Conservation (phyloP, 164 flowering plant genomes). For the Stephania yunnanensis region DNA sequence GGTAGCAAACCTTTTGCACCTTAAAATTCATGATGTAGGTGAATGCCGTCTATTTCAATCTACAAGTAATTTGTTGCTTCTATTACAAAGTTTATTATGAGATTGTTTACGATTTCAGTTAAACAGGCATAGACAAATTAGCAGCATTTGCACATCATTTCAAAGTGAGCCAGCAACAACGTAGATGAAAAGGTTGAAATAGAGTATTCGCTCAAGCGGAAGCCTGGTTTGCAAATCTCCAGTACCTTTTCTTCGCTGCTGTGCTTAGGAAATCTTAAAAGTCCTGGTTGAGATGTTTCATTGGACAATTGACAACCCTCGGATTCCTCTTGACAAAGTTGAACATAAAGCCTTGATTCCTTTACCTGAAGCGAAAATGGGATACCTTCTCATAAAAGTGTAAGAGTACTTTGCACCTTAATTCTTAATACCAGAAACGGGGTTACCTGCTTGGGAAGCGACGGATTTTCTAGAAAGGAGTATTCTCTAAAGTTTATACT, state of each 20-base stretch:
- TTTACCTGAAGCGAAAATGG: constrained; percentile 55
- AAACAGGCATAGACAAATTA: no score
- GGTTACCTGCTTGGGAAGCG: constrained; percentile 56
- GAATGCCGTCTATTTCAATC: no score
- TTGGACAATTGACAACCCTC: constrained; percentile 50
- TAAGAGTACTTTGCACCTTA: neutral
- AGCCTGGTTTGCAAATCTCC: neutral
- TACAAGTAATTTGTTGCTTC: neutral
- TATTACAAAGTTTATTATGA: neutral
- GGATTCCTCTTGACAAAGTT: constrained; percentile 70
- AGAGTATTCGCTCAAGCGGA: neutral
- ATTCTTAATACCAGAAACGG: neutral
- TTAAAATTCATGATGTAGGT: no score
- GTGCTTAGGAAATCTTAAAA: constrained; percentile 64
- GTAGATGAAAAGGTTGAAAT: neutral
- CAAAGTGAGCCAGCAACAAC: neutral
- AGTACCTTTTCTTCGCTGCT: constrained; percentile 88
- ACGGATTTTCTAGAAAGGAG: constrained; percentile 78
- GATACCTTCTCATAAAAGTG: neutral
- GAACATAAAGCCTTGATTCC: constrained; percentile 91
- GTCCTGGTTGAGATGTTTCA: constrained; percentile 33
- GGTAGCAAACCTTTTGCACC: neutral
- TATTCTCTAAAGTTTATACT: constrained; percentile 69
- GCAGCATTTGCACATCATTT: neutral
- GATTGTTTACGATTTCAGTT: neutral